Base-by-base conservation (phyloP, 2,329 filamentous ascomycete species). In the Verticillium zaregamsianum region DNA sequence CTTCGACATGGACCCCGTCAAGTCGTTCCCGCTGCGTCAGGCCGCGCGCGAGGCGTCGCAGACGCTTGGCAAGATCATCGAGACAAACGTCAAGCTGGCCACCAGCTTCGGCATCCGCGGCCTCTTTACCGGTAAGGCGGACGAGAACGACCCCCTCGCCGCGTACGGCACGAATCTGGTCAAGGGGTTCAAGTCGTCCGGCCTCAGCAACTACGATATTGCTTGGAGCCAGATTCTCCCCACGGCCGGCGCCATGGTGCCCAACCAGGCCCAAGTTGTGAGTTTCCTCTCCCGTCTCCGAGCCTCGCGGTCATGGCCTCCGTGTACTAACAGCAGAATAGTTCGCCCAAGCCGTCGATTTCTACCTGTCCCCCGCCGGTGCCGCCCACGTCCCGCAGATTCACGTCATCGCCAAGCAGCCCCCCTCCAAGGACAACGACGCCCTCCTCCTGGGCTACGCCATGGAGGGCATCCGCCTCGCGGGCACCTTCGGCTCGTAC, bases 281-380 rank as follows among this genome's bases (percentile, higher is more conserved):
- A 74, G 81, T 77, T 3, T 5, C 20, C 20, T 25, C 8, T 25
- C 25, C 14, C 5, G 11, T 1, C 23, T 33, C 9, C 3, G 28
- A 5, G 4, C 20, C 17, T 23, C 11, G 5, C 31, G 11, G 40
- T 6, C 2, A 9, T 5, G 28, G 6, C 28, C 5, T 6, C 5
- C 28, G 28, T 28, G 4, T 25, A n/a, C 67, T 73, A 55, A 75
- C 61, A 25, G 1, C 2, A 11, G 5, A 12, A 2, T 63, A 87
- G 81, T 92, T 93, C 70, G 86, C 88, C 1, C 88, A 91, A 76
- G 81, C 89, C 2, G 79, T 92, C 20, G 90, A 93, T 70, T 92
- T 85, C 75, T 93, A 90, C 70, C 80, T 93, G 5, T 83, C 84
- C 0, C 77, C 82, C 3, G 75, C 83, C 35, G 84, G 86, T 66